Base-by-base conservation (phyloP, 2,329 filamentous ascomycete genomes). In the Fusarium nematophilum region DNA sequence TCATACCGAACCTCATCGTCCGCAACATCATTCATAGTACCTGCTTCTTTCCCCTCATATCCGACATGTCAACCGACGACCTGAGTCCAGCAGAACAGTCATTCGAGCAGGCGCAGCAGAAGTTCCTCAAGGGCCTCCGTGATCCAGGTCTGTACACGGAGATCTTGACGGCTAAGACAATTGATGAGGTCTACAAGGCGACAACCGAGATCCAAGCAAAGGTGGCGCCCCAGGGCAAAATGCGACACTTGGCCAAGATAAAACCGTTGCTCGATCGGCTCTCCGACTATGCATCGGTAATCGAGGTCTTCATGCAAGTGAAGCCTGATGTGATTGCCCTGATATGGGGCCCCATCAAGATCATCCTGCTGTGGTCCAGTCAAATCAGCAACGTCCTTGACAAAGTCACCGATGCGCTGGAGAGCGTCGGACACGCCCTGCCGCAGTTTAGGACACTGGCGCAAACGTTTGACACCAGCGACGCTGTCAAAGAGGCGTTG, bases 281-380 rank as follows among this genome's bases (percentile, higher is more conserved):
- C 5, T 31, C 10, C 2, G 52, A 44, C 1, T 52, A 54, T 10
- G 17, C 11, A 0, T 0, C 3, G 7, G 39, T n/a, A 9, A 29
- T 51, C 3, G 48, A 51, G 2, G 25, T 23, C 2, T 51, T 51
- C 31, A 21, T 43, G 4, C 48, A 51, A 9, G 48, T 31, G 15
- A 45, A 52, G 0, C 37, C 46, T 13, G 48, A 52, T 29, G 10
- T 52, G 10, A 13, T 44, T 3, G 38, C 38, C 2, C 7, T 52
- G 11, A 44, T 52, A 23, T 52, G 48, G 48, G 48, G 47, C 6
- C 47, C 47, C 13, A 27, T 51, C 18, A 52, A 44, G 30, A 18
- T 52, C 30, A 21, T 52, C 6, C 9, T 51, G 17, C 37, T 9
- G 13, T 55, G 45, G 44, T 39, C 38, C 11, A 25, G 45, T 18